A percentile compares a stretch with the other conserved stretches of the same genome.
Conservation (phyloP, 441 rosid species). For the Caryocar brasiliense region DNA sequence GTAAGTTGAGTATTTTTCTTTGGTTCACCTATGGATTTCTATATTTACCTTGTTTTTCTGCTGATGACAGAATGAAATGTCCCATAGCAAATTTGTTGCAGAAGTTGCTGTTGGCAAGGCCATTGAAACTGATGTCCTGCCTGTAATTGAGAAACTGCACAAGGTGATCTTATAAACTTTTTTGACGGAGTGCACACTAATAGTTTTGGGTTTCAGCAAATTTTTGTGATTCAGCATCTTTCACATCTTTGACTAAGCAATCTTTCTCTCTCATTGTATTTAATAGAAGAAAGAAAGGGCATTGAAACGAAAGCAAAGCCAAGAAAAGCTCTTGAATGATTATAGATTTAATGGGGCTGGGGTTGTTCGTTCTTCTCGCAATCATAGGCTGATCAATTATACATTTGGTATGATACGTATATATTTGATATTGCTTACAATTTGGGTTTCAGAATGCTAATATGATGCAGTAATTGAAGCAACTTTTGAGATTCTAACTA, state of each 20-base stretch:
- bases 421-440: background rate
- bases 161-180: conserved; percentile 30
- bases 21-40: no score
- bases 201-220: conserved; percentile 4
- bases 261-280: conserved; percentile 10
- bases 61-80: conserved; percentile 49
- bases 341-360: conserved; percentile 24
- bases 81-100: conserved; percentile 38
- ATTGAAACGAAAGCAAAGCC: conserved; percentile 42
- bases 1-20: conserved; percentile 31
- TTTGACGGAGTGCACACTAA: background rate
- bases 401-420: conserved; percentile 51
- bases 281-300: conserved; percentile 64
- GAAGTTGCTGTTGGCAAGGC: conserved; percentile 44
- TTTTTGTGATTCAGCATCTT: no score
- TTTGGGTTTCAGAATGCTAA: no score
- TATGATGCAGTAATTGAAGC: no score
- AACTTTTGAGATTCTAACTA: no score
- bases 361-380: conserved; percentile 55
- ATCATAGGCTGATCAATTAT: conserved; percentile 44
- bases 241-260: no score
- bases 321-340: conserved; percentile 40
- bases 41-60: no score
- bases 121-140: conserved; percentile 45
- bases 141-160: conserved; percentile 46